Conservation (phyloP, 148 eudicot genomes). For the Chenopodium suecicum region DNA sequence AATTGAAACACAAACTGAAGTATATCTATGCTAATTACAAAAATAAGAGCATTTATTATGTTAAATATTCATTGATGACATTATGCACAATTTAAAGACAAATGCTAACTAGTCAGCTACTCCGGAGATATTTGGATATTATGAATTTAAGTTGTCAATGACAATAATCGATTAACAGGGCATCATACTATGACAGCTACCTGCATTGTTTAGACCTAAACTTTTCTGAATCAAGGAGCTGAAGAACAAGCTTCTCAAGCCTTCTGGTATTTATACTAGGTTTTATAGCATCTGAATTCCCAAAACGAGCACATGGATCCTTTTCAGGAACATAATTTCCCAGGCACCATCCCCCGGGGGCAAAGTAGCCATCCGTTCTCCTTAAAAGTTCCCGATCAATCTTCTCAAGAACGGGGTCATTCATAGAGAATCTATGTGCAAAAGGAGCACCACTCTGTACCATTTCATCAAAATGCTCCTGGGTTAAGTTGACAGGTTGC, state of each 20-base stretch:
- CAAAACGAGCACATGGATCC: slow-evolving; percentile 60
- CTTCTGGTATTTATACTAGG: slow-evolving; percentile 68
- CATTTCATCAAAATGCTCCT: slow-evolving; percentile 59
- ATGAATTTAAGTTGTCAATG: background rate
- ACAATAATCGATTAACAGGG: background rate
- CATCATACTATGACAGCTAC: slow-evolving; percentile 15
- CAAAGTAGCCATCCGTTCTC: slow-evolving; percentile 45
- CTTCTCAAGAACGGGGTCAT: slow-evolving; percentile 67
- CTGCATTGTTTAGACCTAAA: slow-evolving; percentile 85
- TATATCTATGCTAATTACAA: too few relatives aligned
- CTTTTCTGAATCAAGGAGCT: slow-evolving; percentile 72
- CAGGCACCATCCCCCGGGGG: slow-evolving; percentile 70
- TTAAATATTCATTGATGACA: background rate
- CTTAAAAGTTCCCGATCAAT: slow-evolving; percentile 65
- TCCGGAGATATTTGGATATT: background rate
- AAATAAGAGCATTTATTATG: background rate
- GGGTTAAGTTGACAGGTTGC: slow-evolving; percentile 62
- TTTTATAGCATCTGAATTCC: slow-evolving; percentile 53
- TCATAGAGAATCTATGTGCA: slow-evolving; percentile 56
- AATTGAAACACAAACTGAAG: too few relatives aligned
- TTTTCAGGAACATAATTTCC: slow-evolving; percentile 39
- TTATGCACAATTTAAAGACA: background rate
- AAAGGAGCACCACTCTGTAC: slow-evolving; percentile 79
- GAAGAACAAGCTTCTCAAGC: slow-evolving; percentile 61
- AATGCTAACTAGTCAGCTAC: background rate